A percentile compares a stretch with the other conserved stretches of the same genome.
phyloP scores from a whole-genome alignment of 2,329 filamentous ascomycete genomes.

The Diaporthe sp. region DNA sequence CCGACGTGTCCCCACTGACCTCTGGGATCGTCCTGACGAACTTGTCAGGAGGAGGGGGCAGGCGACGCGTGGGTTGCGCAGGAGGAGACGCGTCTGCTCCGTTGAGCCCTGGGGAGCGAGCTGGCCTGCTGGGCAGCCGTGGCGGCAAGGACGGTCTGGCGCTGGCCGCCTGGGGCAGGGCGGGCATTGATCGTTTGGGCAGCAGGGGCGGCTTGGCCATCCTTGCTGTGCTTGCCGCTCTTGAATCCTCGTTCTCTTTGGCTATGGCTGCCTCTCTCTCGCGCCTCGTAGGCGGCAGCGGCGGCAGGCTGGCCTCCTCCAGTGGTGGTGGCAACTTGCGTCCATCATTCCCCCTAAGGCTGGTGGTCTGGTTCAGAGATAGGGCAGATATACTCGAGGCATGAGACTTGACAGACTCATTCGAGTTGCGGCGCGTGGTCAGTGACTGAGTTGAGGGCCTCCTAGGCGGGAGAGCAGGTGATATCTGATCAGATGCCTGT shows the following conservation, averaged over 20 bases:
- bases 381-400: slow-evolving; percentile 66
- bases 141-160: slow-evolving; percentile 61
- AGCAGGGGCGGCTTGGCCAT: slow-evolving; percentile 49
- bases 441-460: slow-evolving; percentile 60
- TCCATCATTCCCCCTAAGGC: slow-evolving; percentile 62
- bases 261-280: slow-evolving; percentile 63
- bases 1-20: slow-evolving; percentile 43
- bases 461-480: slow-evolving; percentile 65
- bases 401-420: slow-evolving; percentile 69
- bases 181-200: slow-evolving; percentile 54
- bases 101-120: slow-evolving; percentile 48
- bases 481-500: slow-evolving; percentile 53
- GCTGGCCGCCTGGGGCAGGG: slow-evolving; percentile 49
- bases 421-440: slow-evolving; percentile 63
- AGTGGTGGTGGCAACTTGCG: slow-evolving; percentile 69
- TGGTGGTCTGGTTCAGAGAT: slow-evolving; percentile 60
- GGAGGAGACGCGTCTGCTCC: slow-evolving; percentile 66
- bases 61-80: slow-evolving; percentile 50
- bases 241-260: slow-evolving; percentile 50
- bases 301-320: slow-evolving; percentile 68
- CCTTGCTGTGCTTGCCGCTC: slow-evolving; percentile 43
- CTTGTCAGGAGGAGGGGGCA: slow-evolving; percentile 53
- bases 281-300: slow-evolving; percentile 66
- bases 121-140: slow-evolving; percentile 63
- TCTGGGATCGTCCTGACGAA: slow-evolving; percentile 48